A percentile compares a stretch with the other conserved stretches of the same genome.
These are phyloP conservation scores for Aeminium ludgeri DNA, from an alignment of 495 filamentous ascomycete species.

Conservation along the genomic window DNA sequence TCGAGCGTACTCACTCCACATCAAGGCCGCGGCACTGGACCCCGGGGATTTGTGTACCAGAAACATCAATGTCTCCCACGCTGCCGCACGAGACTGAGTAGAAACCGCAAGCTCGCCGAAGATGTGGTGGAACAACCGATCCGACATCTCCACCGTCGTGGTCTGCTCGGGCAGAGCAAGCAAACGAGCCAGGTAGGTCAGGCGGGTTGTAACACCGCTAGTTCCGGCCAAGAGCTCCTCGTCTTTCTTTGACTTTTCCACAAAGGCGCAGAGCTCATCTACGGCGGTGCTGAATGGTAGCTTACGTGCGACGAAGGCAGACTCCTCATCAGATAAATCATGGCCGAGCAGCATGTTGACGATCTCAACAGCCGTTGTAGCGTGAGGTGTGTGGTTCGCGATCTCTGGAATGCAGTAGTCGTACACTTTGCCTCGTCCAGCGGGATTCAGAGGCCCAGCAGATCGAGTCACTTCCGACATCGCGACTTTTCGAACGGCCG, in stretches of 20 bases:
- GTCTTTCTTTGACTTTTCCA: constrained; percentile 4
- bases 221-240: background rate
- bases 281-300: constrained; percentile 11
- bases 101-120: background rate
- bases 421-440: constrained; percentile 3
- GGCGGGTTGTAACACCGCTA: background rate
- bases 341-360: background rate
- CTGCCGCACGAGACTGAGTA: background rate
- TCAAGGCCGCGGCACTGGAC: background rate
- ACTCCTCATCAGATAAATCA: background rate
- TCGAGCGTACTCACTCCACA: background rate
- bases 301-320: background rate
- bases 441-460: background rate
- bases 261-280: constrained; percentile 18
- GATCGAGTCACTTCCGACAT: background rate
- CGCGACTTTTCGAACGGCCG: background rate
- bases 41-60: no score
- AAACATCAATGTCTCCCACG: background rate
- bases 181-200: background rate
- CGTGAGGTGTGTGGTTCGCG: background rate
- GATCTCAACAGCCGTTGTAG: constrained; percentile 1
- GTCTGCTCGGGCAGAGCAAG: background rate
- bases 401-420: constrained; percentile 7
- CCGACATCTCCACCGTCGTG: background rate
- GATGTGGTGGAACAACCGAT: background rate